Conservation (phyloP, 352 stramenopile species). For the Pythium graminicola region DNA sequence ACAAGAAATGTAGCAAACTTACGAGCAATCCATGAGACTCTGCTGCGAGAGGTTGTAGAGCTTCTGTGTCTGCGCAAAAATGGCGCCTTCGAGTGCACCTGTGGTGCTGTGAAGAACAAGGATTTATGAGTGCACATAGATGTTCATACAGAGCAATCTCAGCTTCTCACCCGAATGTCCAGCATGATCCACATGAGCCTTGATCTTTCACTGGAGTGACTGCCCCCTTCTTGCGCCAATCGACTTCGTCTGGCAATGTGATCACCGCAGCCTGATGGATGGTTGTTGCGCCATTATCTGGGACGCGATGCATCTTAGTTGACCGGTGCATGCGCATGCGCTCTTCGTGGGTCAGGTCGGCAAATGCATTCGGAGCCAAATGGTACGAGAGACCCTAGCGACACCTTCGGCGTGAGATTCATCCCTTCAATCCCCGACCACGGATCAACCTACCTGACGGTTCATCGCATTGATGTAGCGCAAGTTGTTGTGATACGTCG, state of each 20-base stretch:
- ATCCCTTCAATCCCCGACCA: no score
- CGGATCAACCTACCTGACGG: slow-evolving; percentile 53
- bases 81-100: slow-evolving; percentile 63
- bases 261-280: slow-evolving; percentile 34
- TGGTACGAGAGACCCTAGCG: slow-evolving; percentile 65
- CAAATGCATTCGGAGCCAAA: slow-evolving; percentile 76
- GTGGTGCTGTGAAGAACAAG: slow-evolving; percentile 44
- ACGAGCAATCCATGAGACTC: slow-evolving; percentile 89
- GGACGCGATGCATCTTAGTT: slow-evolving; percentile 38
- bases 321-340: slow-evolving; percentile 40
- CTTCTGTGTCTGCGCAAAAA: slow-evolving; percentile 67
- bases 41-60: slow-evolving; percentile 85
- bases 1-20: slow-evolving; percentile 10
- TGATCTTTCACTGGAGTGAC: slow-evolving; percentile 90
- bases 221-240: slow-evolving; percentile 82
- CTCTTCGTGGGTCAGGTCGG: slow-evolving; percentile 74
- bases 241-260: slow-evolving; percentile 53
- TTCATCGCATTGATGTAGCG: slow-evolving; percentile 85
- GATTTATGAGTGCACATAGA: neutral
- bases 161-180: slow-evolving; percentile 71
- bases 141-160: neutral
- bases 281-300: slow-evolving; percentile 52
- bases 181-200: slow-evolving; percentile 88
- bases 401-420: neutral
- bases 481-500: slow-evolving; percentile 75